Evolutionary conservation across 2,329 filamentous ascomycete genomes (phyloP), one percentile per base, ranked within the genome.

Genomic region (Hortaea werneckii): DNA sequence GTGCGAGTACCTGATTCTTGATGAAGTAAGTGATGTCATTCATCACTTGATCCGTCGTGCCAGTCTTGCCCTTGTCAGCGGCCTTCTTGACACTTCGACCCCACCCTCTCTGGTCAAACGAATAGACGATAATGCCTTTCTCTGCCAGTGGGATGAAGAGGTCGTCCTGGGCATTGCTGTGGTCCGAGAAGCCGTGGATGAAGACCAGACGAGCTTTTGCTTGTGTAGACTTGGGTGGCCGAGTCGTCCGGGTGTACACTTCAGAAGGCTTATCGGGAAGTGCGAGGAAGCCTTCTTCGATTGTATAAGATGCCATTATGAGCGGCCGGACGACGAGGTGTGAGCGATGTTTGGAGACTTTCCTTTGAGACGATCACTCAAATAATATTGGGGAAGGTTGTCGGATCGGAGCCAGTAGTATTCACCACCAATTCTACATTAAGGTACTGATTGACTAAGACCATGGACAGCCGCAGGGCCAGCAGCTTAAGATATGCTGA

Each of bases 171-270:
- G 80, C 78, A 65, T 85, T 80, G 64, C 72, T 73, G 65, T 94
- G 87, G 66, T 95, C 89, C 64, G 80, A 87, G 73, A 89, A 95
- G 58, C 89, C 89, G 68, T 95, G 89, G 52, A 95, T 70, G 66
- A 94, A 85, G 57, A 92, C 73, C 42, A 94, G 65, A 54, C 85
- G 84, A 32, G 88, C 88, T 58, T 76, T 77, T 30, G 39, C 30
- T 45, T 76, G 66, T 79, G 78, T 80, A 80, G 53, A 47, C 12
- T 48, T 42, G 28, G 50, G 29, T 10, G 51, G 49, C 40, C 71
- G 74, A 76, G 77, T 81, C 20, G 75, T 78, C 59, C 80, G 80
- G 37, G 76, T 78, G 62, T 79, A 82, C 45, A 81, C 63, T 55
- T 73, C 70, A n/a, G 41, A 29, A 34, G 64, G 61, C 45, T 73